These are phyloP conservation scores for Penicillium sp. DNA, from an alignment of 2,329 filamentous ascomycete genomes.

Conservation along the genomic window DNA sequence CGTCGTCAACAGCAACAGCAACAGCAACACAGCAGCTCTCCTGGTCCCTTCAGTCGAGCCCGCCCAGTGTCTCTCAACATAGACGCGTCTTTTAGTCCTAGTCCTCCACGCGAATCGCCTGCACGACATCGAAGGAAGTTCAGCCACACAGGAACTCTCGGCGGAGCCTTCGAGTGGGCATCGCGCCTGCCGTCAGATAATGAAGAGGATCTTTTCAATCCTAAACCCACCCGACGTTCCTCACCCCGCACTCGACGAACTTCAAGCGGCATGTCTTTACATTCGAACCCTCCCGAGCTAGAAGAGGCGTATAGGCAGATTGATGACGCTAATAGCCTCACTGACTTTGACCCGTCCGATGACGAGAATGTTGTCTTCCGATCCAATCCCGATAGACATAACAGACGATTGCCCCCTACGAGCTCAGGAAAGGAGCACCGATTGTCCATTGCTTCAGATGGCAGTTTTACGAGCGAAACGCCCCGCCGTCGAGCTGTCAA, in stretches of 20 bases:
- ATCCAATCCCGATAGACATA: slow-evolving; percentile 22
- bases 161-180: slow-evolving; percentile 45
- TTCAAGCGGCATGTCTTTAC: slow-evolving; percentile 35
- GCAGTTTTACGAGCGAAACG: slow-evolving; percentile 41
- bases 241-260: slow-evolving; percentile 37
- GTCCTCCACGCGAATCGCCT: slow-evolving; percentile 34
- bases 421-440: slow-evolving; percentile 26
- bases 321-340: slow-evolving; percentile 43
- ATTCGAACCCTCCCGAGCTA: slow-evolving; percentile 45
- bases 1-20: slow-evolving; percentile 35
- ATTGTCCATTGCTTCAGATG: slow-evolving; percentile 32
- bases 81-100: slow-evolving; percentile 35
- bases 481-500: slow-evolving; percentile 41
- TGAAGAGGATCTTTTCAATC: slow-evolving; percentile 24
- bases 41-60: slow-evolving; percentile 35
- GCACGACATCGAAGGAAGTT: slow-evolving; percentile 38
- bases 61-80: slow-evolving; percentile 33
- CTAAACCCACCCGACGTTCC: slow-evolving; percentile 24
- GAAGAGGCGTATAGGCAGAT: slow-evolving; percentile 47
- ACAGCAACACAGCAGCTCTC: slow-evolving; percentile 30
- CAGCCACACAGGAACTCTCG: slow-evolving; percentile 43
- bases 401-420: slow-evolving; percentile 32
- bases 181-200: slow-evolving; percentile 33
- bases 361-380: slow-evolving; percentile 31
- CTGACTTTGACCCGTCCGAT: slow-evolving; percentile 38